These are phyloP conservation scores for Aspergillus latus DNA, from an alignment of 2,329 filamentous ascomycete species.

Conservation along the genomic window DNA sequence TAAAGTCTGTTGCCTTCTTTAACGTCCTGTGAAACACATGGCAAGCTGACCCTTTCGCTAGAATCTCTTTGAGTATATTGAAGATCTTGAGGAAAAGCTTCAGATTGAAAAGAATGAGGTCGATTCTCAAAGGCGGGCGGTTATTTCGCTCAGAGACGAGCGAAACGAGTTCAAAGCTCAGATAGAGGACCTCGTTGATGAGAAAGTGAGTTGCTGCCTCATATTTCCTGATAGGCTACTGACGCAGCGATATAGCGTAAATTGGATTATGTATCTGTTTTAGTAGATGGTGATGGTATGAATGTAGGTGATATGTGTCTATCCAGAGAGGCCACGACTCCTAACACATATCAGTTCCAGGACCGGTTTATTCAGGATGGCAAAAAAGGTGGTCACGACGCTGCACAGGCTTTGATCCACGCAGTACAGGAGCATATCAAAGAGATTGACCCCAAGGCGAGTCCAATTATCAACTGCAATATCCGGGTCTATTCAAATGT, in stretches of 20 bases:
- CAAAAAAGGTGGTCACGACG: constrained; percentile 32
- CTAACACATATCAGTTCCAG: constrained; percentile 29
- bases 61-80: constrained; percentile 16
- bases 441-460: constrained; percentile 17
- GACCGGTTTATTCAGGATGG: constrained; percentile 33
- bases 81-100: constrained; percentile 13
- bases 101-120: constrained; percentile 7
- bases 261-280: constrained; percentile 33
- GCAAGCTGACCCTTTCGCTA: background rate
- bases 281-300: constrained; percentile 45
- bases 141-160: constrained; percentile 4
- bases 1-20: constrained; percentile 10
- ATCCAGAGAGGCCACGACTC: background rate
- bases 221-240: background rate
- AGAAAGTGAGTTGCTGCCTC: constrained; percentile 11
- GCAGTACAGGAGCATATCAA: constrained; percentile 28
- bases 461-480: constrained; percentile 29
- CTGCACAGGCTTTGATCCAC: constrained; percentile 28
- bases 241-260: constrained; percentile 9
- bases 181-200: constrained; percentile 7
- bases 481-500: constrained; percentile 44
- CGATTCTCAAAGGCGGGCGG: constrained; percentile 8
- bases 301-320: constrained; percentile 27
- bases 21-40: no score
- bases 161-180: constrained; percentile 1